These are phyloP conservation scores for Kickxella alabastrina DNA, from an alignment of 192 early-diverging fungal species.

Conservation along the genomic window DNA sequence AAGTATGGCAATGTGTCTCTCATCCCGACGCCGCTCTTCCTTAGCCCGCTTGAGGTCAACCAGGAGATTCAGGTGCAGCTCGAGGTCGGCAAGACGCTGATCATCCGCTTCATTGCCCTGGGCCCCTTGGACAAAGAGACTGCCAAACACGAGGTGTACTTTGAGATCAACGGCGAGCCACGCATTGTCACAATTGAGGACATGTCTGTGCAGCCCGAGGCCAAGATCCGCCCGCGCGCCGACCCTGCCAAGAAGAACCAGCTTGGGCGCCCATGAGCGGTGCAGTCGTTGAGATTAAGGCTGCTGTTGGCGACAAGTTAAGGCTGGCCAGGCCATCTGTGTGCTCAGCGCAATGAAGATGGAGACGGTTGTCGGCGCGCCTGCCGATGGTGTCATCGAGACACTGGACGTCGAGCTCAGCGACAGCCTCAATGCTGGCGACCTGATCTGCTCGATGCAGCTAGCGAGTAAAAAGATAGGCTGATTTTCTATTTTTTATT, in stretches of 20 bases:
- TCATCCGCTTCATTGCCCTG: constrained; percentile 85
- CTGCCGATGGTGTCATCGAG: constrained; percentile 72
- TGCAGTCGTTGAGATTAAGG: constrained; percentile 88
- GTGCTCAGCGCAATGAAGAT: constrained; percentile 98
- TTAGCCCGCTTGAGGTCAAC: constrained; percentile 77
- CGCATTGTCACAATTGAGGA: constrained; percentile 75
- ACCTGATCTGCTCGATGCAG: constrained; percentile 61
- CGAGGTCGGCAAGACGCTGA: constrained; percentile 84
- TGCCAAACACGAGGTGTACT: constrained; percentile 86
- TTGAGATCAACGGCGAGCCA: constrained; percentile 92
- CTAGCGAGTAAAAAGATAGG: neutral
- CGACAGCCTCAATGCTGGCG: constrained; percentile 79
- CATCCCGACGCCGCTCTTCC: constrained; percentile 89
- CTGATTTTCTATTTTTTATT: too few relatives aligned
- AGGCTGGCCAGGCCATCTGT: constrained; percentile 86
- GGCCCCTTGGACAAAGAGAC: constrained; percentile 72
- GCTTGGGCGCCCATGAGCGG: constrained; percentile 96
- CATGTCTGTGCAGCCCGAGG: constrained; percentile 56
- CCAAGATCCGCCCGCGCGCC: constrained; percentile 69
- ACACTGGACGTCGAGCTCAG: constrained; percentile 65
- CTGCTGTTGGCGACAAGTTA: constrained; percentile 75
- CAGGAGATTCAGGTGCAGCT: constrained; percentile 88
- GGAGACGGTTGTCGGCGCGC: constrained; percentile 88
- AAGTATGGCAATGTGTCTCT: constrained; percentile 84
- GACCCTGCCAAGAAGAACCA: constrained; percentile 73